These are phyloP conservation scores for Fusarium albosuccineum DNA, from an alignment of 2,329 filamentous ascomycete species.

Conservation along the genomic window DNA sequence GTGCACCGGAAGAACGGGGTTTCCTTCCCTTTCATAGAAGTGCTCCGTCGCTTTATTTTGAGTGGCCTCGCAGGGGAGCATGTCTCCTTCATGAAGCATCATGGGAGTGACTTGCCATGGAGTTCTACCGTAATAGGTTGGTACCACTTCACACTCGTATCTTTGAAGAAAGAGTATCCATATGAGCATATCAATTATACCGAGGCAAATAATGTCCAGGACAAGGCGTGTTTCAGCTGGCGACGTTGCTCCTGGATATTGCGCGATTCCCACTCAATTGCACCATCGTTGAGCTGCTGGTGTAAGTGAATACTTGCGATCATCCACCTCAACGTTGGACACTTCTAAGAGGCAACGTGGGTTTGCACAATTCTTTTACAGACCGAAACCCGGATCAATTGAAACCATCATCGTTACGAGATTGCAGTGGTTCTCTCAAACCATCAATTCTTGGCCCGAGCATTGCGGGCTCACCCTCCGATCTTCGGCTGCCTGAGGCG, in stretches of 20 bases:
- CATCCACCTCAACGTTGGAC: not conserved
- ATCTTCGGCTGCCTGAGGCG: conserved; percentile 47
- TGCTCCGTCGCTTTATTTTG: too few species aligned
- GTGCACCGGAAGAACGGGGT: too few species aligned
- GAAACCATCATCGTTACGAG: not conserved
- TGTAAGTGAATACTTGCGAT: conserved; percentile 8
- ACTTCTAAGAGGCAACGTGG: too few species aligned
- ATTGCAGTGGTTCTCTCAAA: not conserved
- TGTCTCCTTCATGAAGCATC: too few species aligned
- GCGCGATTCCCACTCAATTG: conserved; percentile 33
- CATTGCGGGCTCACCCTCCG: conserved; percentile 32
- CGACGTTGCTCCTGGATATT: conserved; percentile 33
- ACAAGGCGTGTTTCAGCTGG: conserved; percentile 10
- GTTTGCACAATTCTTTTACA: too few species aligned
- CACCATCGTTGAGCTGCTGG: conserved; percentile 9
- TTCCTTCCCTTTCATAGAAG: too few species aligned
- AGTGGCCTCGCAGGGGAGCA: too few species aligned
- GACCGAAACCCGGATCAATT: not conserved
- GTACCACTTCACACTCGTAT: too few species aligned
- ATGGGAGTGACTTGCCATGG: too few species aligned
- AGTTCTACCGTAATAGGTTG: too few species aligned
- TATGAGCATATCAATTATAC: too few species aligned
- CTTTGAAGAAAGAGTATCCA: too few species aligned
- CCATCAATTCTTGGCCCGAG: not conserved
- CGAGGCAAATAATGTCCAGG: not conserved